phyloP scores from a whole-genome alignment of 495 filamentous ascomycete genomes.

The Pseudoneurospora amorphoporcata region DNA sequence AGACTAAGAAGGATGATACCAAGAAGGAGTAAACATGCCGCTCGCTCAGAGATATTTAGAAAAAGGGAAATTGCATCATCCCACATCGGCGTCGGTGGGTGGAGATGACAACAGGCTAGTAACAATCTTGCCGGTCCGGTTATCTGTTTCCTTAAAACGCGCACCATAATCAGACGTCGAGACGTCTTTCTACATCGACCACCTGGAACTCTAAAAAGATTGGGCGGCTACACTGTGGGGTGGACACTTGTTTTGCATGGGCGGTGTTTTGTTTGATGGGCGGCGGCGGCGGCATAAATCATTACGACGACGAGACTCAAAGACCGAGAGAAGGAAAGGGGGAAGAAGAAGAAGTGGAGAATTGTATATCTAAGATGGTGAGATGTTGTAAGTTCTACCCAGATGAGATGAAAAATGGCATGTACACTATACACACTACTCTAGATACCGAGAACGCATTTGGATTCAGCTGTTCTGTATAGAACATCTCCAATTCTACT shows the following conservation, averaged over 20 bases:
- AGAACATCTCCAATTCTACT: too few species aligned
- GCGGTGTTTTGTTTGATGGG: neutral
- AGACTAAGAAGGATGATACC: conserved; percentile 39
- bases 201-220: neutral
- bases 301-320: neutral
- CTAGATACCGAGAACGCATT: neutral
- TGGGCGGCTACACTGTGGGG: neutral
- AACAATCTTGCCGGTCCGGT: neutral
- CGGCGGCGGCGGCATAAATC: neutral
- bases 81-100: neutral
- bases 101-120: neutral
- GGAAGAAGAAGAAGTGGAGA: neutral
- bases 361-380: neutral
- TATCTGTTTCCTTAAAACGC: neutral
- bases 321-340: neutral
- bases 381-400: neutral
- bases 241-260: neutral
- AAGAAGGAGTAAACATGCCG: conserved; percentile 24
- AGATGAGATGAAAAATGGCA: neutral
- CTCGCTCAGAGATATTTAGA: neutral
- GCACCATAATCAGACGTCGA: neutral
- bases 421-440: neutral
- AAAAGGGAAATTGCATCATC: neutral
- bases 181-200: neutral
- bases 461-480: neutral